A percentile compares a stretch with the other conserved stretches of the same genome.
Evolutionary conservation across 306 rosid species (phyloP).

Genomic region (Cucumis sativus): DNA sequence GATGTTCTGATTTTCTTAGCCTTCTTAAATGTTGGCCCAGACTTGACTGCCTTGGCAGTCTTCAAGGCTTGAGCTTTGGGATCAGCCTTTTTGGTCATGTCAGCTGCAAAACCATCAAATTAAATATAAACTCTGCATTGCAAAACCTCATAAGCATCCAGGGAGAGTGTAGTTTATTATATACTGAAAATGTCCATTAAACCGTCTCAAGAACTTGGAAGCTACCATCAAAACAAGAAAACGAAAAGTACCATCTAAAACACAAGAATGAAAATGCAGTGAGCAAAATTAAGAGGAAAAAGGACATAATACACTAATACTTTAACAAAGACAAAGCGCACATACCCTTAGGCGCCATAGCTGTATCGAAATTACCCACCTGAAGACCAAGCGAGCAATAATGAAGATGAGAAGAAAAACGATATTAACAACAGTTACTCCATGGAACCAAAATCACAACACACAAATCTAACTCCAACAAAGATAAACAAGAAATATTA

Average conservation of each 20-base stretch:
- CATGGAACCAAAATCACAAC: neutral
- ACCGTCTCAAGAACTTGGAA: no score
- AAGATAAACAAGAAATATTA: neutral
- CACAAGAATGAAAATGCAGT: neutral
- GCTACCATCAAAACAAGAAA: neutral
- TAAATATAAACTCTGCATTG: neutral
- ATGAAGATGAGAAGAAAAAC: neutral
- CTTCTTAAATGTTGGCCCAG: slow-evolving; percentile 7
- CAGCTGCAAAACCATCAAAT: neutral
- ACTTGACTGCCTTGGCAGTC: slow-evolving; percentile 7
- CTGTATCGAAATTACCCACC: neutral
- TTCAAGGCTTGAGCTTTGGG: slow-evolving; percentile 2
- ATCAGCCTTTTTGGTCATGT: neutral
- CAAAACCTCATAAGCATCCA: neutral
- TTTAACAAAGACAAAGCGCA: neutral
- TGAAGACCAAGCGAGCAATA: neutral
- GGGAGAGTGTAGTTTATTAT: neutral
- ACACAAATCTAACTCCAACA: neutral
- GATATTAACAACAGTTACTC: neutral
- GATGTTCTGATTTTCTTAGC: slow-evolving; percentile 4
- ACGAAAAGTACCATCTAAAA: neutral
- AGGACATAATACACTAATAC: neutral
- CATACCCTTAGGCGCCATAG: slow-evolving; percentile 5
- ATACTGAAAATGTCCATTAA: neutral
- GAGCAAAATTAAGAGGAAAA: neutral